Base-by-base conservation (phyloP, 352 stramenopile genomes). In the Phytopythium sindhum region DNA sequence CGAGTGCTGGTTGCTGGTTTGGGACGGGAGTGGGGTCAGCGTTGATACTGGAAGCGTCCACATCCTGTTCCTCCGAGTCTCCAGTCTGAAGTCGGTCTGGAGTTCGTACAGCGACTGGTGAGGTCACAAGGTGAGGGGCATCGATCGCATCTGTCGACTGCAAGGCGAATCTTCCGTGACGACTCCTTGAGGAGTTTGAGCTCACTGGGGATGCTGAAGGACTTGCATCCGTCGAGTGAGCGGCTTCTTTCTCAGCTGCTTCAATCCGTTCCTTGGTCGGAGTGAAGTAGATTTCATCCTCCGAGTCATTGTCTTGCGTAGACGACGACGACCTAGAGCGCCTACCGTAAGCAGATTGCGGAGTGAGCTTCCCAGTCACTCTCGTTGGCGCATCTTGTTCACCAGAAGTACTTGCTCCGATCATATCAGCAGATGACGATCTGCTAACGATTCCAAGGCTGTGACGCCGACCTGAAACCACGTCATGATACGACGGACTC, bases 281-380 rank as follows among this genome's bases (percentile, higher is more conserved):
- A 23, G 60, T 68, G 31, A 60, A 65, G 62, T 64, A 69, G 4
- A 37, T 44, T 17, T 76, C 65, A 4, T 69, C 47, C 12, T 57
- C 60, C 19, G 57, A 63, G 19, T 81, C 65, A 39, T 70, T 70
- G 29, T 76, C 70, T 62, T 74, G 68, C 15, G 60, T 60, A 63
- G 69, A 66, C 14, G 64, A 73, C 2, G 69, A 69, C 31, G 66
- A 67, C 26, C 62, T 65, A 42, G 57, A 61, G 54, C 61, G 41
- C 17, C 59, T 44, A 11, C 42, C 55, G 10, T 50, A 37, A 2
- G 17, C 19, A 1, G 21, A 45, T 2, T 31, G 31, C 4, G 53
- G 53, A 0, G 53, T 31, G 14, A 11, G 53, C 31, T 58, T 58
- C 4, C 53, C 53, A 2, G 29, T 29, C 35, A 6, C 12, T 31